Evolutionary conservation across 371 early-diverging fungal genomes (phyloP), one percentile per base, ranked within the genome.

Genomic region (Zychaea mexicana): DNA sequence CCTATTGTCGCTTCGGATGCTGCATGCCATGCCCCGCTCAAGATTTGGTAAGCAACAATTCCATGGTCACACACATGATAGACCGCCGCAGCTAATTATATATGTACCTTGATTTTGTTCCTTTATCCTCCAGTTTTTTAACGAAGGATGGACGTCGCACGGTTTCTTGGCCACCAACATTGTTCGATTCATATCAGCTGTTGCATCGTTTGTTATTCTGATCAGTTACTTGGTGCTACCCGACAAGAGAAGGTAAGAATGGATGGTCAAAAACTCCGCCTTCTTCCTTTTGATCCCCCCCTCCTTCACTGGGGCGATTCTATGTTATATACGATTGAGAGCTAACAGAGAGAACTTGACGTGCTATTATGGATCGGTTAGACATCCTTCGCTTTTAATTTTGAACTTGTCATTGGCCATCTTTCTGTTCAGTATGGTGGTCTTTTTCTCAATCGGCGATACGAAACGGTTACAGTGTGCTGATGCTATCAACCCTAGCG

Each of bases 331-430:
- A n/a, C n/a, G n/a, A n/a, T n/a, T n/a, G n/a, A n/a, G n/a, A n/a
- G n/a, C n/a, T n/a, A n/a, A n/a, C n/a, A n/a, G n/a, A n/a, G n/a
- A n/a, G n/a, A n/a, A n/a, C n/a, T n/a, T n/a, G n/a, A n/a, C n/a
- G n/a, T 39, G 10, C 27, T 21, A 27, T 19, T 36, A 33, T 9
- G 17, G 6, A 52, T 47, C 38, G 6, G 39, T 22, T 27, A 70
- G 82, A 45, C 90, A 90, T 61, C 88, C 90, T 19, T 85, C 86
- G 10, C 76, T 86, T n/a, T 73, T 90, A 59, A 87, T 90, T 52
- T 66, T 88, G 42, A 83, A 85, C 69, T 83, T 88, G 54, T 69
- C 83, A 10, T 69, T 85, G 45, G 77, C 83, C 42, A 65, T 86
- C 38, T 83, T 85, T 69, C 58, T 87, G 39, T 87, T 83, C 70